Evolutionary conservation across 176 grass and related monocot genomes (phyloP).

Genomic region (Musa schizocarpa): DNA sequence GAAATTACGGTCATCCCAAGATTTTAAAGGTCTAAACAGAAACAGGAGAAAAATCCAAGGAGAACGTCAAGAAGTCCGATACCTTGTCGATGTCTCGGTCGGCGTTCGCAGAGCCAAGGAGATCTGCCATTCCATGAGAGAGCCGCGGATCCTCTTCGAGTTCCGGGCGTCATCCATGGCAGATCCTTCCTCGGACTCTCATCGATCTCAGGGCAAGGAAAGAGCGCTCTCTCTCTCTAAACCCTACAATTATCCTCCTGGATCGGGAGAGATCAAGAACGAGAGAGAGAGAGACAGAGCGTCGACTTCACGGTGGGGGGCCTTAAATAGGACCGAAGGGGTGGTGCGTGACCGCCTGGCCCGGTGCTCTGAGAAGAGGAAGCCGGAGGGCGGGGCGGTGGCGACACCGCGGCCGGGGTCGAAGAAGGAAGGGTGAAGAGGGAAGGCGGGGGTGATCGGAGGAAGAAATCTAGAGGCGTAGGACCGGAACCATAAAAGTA

Average conservation of each 20-base stretch:
- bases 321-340: neutral
- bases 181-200: slow-evolving; percentile 2
- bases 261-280: neutral
- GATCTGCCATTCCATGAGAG: slow-evolving; percentile 19
- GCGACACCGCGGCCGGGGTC: neutral
- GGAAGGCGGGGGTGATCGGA: neutral
- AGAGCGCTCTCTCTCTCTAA: slow-evolving; percentile 1
- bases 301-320: too few species aligned
- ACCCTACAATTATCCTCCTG: neutral
- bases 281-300: neutral
- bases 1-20: neutral
- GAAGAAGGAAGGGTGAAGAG: neutral
- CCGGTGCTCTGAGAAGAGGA: neutral
- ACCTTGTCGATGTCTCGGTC: slow-evolving; percentile 19
- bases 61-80: neutral
- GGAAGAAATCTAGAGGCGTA: neutral
- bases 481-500: neutral
- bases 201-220: slow-evolving; percentile 10
- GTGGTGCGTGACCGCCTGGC: neutral
- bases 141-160: neutral
- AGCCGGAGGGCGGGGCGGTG: neutral
- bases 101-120: slow-evolving; percentile 7
- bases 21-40: neutral
- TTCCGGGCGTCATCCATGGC: slow-evolving; percentile 12
- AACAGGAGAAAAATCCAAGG: neutral